Conservation (phyloP, 768 basidiomycete species). For the Leccinum uliginosum region DNA sequence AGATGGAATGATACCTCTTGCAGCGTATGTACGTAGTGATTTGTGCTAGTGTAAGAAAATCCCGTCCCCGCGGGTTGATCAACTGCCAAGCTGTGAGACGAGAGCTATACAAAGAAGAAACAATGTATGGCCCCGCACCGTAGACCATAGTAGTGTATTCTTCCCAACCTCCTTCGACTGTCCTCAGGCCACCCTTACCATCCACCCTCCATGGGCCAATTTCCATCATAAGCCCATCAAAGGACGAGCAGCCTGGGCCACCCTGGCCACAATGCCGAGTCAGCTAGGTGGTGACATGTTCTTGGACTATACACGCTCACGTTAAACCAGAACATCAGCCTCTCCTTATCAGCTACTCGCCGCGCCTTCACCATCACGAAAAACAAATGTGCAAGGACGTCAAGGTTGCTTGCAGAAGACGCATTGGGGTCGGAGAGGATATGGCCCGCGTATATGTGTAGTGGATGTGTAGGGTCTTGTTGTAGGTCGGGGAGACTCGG, state of each 20-base stretch:
- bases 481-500: conserved; percentile 70
- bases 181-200: conserved; percentile 63
- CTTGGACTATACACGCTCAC: conserved; percentile 39
- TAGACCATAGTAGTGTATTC: conserved; percentile 95
- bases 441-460: conserved; percentile 85
- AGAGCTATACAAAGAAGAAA: conserved; percentile 2
- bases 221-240: conserved; percentile 98
- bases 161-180: conserved; percentile 90
- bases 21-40: conserved; percentile 79
- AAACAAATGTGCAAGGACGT: conserved; percentile 74
- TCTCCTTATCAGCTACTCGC: conserved; percentile 81
- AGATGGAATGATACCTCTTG: conserved; percentile 47
- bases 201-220: conserved; percentile 90
- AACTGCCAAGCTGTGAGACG: conserved; percentile 46
- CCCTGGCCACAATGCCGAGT: conserved; percentile 46
- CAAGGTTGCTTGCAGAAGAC: conserved; percentile 44
- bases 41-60: conserved; percentile 83
- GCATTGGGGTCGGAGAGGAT: conserved; percentile 72
- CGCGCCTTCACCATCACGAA: conserved; percentile 90
- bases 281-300: not conserved
- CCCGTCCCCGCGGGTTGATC: conserved; percentile 98
- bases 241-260: conserved; percentile 95
- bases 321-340: conserved; percentile 96
- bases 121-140: conserved; percentile 46
- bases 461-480: conserved; percentile 62